phyloP scores from a whole-genome alignment of 441 rosid species.

The Gossypium davidsonii region DNA sequence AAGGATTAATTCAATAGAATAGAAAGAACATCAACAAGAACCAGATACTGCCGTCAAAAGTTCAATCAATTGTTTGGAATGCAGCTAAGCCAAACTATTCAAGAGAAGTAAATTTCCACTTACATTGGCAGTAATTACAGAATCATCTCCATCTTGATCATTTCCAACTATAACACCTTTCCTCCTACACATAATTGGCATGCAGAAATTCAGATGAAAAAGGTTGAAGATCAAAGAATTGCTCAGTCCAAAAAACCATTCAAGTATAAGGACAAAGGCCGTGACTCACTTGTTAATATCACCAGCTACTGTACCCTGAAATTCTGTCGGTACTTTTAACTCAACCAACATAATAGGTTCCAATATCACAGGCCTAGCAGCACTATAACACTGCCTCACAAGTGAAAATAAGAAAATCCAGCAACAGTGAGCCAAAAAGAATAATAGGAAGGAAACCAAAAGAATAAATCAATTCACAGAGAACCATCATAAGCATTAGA shows the following conservation, averaged over 20 bases:
- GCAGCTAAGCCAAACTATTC: background rate
- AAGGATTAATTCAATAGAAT: background rate
- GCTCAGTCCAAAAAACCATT: background rate
- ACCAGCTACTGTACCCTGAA: conserved; percentile 92
- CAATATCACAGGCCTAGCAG: conserved; percentile 82
- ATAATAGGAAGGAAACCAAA: background rate
- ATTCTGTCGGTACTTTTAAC: conserved; percentile 88
- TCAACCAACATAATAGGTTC: conserved; percentile 96
- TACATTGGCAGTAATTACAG: conserved; percentile 71
- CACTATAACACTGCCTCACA: conserved; percentile 55
- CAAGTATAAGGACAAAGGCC: background rate
- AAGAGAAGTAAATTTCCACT: conserved; percentile 19
- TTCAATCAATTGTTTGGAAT: background rate
- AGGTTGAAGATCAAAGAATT: background rate
- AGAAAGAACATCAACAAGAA: background rate
- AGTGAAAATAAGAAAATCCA: background rate
- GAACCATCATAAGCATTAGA: background rate
- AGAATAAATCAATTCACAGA: background rate
- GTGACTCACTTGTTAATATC: conserved; percentile 84
- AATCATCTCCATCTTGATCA: conserved; percentile 98
- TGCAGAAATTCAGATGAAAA: background rate
- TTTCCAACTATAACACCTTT: conserved; percentile 94
- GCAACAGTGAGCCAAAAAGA: background rate
- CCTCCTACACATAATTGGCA: conserved; percentile 46
- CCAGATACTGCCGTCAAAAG: background rate